Percentiles rank a stretch among this genome's conserved stretches.
phyloP scores from a whole-genome alignment of 805 yeast species.

The Candida gorgasii region DNA sequence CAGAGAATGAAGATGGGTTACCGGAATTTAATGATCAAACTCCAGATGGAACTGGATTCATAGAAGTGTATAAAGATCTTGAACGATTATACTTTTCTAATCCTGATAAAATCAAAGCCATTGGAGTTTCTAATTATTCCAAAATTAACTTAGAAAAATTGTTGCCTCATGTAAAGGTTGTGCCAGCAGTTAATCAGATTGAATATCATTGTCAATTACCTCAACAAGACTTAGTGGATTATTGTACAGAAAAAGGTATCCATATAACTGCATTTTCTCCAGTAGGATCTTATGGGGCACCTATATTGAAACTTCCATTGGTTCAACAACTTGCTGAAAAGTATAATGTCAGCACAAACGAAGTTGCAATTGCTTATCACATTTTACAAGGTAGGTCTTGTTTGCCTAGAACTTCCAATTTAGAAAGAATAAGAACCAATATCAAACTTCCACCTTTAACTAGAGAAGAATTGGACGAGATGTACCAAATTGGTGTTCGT shows the following conservation, averaged over 20 bases:
- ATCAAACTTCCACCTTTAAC: conserved; percentile 35
- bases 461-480: conserved; percentile 32
- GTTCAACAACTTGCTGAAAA: conserved; percentile 57
- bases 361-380: conserved; percentile 61
- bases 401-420: conserved; percentile 71
- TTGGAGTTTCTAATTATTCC: conserved; percentile 40
- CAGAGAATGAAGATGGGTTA: conserved; percentile 35
- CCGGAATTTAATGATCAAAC: conserved; percentile 24
- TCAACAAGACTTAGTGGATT: conserved; percentile 42
- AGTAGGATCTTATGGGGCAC: conserved; percentile 66
- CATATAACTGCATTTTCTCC: conserved; percentile 59
- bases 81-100: conserved; percentile 6
- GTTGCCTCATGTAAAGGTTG: conserved; percentile 21
- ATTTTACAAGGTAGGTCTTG: conserved; percentile 60
- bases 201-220: conserved; percentile 40
- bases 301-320: conserved; percentile 52
- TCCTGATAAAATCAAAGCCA: conserved; percentile 31
- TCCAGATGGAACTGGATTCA: conserved; percentile 30
- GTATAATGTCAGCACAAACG: conserved; percentile 53
- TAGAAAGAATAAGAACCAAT: conserved; percentile 54
- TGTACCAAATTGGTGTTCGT: conserved; percentile 31
- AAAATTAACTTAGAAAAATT: conserved; percentile 27
- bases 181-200: conserved; percentile 37
- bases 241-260: conserved; percentile 36
- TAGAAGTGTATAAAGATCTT: conserved; percentile 24